Conservation (phyloP, 2,329 filamentous ascomycete species). For the Hymenoscyphus fraxineus region DNA sequence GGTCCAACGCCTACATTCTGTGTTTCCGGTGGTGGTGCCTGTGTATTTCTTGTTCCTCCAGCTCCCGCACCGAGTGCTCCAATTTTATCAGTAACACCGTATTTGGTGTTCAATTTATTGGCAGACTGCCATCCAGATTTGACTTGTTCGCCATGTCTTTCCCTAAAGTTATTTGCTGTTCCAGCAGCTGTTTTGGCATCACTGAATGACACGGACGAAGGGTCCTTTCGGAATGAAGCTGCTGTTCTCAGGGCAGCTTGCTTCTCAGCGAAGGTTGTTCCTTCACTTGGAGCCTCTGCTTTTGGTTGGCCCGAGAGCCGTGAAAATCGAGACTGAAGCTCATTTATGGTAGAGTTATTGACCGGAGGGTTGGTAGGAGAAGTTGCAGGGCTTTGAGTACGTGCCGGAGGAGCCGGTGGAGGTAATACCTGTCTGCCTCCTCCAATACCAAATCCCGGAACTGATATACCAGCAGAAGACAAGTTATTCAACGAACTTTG, state of each 20-base stretch:
- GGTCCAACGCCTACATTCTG: not conserved
- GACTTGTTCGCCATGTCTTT: constrained; percentile 57
- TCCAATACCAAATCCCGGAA: constrained; percentile 63
- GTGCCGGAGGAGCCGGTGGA: constrained; percentile 27
- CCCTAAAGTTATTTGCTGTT: constrained; percentile 55
- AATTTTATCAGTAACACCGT: constrained; percentile 33
- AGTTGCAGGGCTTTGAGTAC: constrained; percentile 22
- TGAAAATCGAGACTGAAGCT: constrained; percentile 37
- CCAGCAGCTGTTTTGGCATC: constrained; percentile 48
- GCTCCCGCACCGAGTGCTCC: constrained; percentile 24
- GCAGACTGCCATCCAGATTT: constrained; percentile 46
- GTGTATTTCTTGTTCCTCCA: constrained; percentile 13
- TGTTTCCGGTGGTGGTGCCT: constrained; percentile 7
- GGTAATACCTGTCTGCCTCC: constrained; percentile 35
- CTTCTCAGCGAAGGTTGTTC: constrained; percentile 52
- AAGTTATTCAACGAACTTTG: constrained; percentile 52
- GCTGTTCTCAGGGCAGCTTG: constrained; percentile 51
- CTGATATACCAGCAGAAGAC: constrained; percentile 58
- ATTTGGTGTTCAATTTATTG: constrained; percentile 34
- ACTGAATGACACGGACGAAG: constrained; percentile 47
- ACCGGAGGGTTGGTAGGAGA: constrained; percentile 11
- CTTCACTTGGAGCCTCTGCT: constrained; percentile 35
- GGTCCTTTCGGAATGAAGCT: constrained; percentile 46
- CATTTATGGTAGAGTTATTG: constrained; percentile 29
- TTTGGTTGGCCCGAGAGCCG: constrained; percentile 33